phyloP scores from a whole-genome alignment of 768 basidiomycete species.

The Mycena haematopus region DNA sequence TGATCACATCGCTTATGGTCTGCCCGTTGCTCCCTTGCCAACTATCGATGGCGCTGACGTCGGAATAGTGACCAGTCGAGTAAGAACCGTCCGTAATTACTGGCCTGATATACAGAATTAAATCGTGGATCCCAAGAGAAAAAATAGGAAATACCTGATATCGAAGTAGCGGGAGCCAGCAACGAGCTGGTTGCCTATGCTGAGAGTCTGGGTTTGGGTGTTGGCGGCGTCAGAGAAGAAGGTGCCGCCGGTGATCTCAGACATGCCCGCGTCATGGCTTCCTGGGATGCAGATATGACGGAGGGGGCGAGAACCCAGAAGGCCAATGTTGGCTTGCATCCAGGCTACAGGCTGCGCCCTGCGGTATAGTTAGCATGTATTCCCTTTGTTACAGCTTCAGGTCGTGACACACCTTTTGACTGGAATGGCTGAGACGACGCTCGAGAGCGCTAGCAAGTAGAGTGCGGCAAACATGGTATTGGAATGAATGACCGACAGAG shows the following conservation, averaged over 20 bases:
- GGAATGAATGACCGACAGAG: not conserved
- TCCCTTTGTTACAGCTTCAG: not conserved
- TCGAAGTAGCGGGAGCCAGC: slow-evolving; percentile 18
- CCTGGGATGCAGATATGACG: slow-evolving; percentile 10
- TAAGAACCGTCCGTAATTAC: slow-evolving; percentile 12
- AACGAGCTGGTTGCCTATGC: slow-evolving; percentile 9
- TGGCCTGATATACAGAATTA: slow-evolving; percentile 1
- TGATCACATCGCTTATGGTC: slow-evolving; percentile 12
- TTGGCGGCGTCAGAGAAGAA: slow-evolving; percentile 16
- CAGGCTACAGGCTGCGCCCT: slow-evolving; percentile 16
- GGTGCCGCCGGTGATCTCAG: slow-evolving; percentile 10
- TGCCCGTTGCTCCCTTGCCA: slow-evolving; percentile 22
- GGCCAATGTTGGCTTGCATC: slow-evolving; percentile 22
- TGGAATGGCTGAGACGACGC: slow-evolving; percentile 14
- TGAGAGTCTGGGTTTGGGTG: slow-evolving; percentile 18
- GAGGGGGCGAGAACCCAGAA: slow-evolving; percentile 15
- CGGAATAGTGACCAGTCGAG: slow-evolving; percentile 16
- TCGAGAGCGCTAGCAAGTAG: slow-evolving; percentile 8
- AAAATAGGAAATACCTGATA: not conserved
- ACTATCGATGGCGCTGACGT: slow-evolving; percentile 9
- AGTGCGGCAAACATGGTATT: slow-evolving; percentile 7
- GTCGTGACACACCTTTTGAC: slow-evolving; percentile 9
- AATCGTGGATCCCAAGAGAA: too few species aligned
- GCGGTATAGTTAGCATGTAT: not conserved
- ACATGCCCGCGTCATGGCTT: slow-evolving; percentile 22